These are phyloP conservation scores for Exophiala spinifera DNA, from an alignment of 2,329 filamentous ascomycete species.

Conservation along the genomic window DNA sequence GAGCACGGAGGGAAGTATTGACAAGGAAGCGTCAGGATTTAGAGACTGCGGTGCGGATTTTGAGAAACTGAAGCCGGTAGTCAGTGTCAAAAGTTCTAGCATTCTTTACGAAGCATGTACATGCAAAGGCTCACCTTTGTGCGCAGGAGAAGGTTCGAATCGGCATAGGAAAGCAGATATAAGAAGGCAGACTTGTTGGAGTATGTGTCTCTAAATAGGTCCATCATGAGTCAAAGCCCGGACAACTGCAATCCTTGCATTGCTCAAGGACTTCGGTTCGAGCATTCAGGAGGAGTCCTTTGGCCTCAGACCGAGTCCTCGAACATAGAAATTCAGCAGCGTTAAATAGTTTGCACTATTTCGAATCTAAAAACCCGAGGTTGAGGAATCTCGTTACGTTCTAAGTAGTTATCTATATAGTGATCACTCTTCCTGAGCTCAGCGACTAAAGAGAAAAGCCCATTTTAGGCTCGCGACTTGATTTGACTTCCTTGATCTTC, in stretches of 20 bases:
- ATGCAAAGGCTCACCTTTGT: no score
- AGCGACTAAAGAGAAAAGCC: constrained; percentile 7
- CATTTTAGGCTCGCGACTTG: constrained; percentile 3
- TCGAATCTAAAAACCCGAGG: constrained; percentile 4
- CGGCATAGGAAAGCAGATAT: no score
- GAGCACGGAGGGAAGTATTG: no score
- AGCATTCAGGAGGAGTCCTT: constrained; percentile 10
- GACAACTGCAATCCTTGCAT: constrained; percentile 12
- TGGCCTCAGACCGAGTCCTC: constrained; percentile 9
- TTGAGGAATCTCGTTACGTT: constrained; percentile 5
- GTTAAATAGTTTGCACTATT: constrained; percentile 10
- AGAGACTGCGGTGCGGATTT: no score
- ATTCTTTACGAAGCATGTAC: no score
- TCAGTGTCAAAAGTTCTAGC: no score
- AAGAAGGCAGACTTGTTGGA: no score
- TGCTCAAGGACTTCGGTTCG: constrained; percentile 16
- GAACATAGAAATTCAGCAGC: constrained; percentile 7
- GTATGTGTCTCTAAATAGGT: no score
- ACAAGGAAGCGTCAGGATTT: no score
- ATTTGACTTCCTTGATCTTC: constrained; percentile 13
- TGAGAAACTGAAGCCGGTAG: no score
- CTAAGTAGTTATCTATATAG: constrained; percentile 6
- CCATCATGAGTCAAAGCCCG: no score
- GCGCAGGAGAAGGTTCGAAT: no score
- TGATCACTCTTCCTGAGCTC: constrained; percentile 9